A percentile compares a stretch with the other conserved stretches of the same genome.
Evolutionary conservation across 2,329 filamentous ascomycete genomes (phyloP).

Genomic region (Colletotrichum paranaense): DNA sequence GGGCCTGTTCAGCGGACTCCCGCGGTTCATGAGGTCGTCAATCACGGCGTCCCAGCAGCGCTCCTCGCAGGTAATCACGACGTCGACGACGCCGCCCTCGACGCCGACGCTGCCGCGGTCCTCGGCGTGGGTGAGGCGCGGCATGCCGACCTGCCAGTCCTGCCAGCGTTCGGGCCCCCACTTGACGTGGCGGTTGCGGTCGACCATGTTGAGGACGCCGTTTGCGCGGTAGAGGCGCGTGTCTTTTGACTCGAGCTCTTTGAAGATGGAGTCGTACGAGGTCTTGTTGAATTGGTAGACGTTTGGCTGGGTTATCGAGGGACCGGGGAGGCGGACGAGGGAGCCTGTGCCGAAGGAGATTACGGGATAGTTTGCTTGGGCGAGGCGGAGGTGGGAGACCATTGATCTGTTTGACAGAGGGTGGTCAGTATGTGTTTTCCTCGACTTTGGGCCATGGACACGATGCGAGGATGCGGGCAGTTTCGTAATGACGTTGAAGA

Average conservation of each 20-base stretch:
- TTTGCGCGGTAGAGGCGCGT: slow-evolving; percentile 89
- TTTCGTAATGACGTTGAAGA: not conserved
- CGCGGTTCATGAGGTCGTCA: slow-evolving; percentile 89
- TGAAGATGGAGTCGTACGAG: slow-evolving; percentile 94
- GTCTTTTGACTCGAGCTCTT: slow-evolving; percentile 89
- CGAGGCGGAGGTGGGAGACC: slow-evolving; percentile 97
- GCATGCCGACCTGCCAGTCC: slow-evolving; percentile 92
- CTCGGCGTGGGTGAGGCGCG: slow-evolving; percentile 78
- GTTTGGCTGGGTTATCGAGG: slow-evolving; percentile 91
- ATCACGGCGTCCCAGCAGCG: slow-evolving; percentile 98
- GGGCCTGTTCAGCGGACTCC: slow-evolving; percentile 86
- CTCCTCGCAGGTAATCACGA: slow-evolving; percentile 98
- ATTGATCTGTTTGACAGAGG: slow-evolving; percentile 74
- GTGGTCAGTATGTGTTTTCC: not conserved
- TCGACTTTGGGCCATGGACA: not conserved
- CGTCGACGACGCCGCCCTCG: slow-evolving; percentile 89
- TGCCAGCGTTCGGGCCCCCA: slow-evolving; percentile 98
- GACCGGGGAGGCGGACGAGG: slow-evolving; percentile 91
- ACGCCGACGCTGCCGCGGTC: slow-evolving; percentile 84
- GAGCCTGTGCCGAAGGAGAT: slow-evolving; percentile 98
- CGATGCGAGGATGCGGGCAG: not conserved
- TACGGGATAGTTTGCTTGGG: slow-evolving; percentile 89
- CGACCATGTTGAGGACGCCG: slow-evolving; percentile 94
- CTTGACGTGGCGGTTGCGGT: slow-evolving; percentile 91
- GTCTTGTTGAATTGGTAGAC: slow-evolving; percentile 99